These are phyloP conservation scores for Cymbidium sinense DNA, from an alignment of 106 monocot species.

Conservation along the genomic window DNA sequence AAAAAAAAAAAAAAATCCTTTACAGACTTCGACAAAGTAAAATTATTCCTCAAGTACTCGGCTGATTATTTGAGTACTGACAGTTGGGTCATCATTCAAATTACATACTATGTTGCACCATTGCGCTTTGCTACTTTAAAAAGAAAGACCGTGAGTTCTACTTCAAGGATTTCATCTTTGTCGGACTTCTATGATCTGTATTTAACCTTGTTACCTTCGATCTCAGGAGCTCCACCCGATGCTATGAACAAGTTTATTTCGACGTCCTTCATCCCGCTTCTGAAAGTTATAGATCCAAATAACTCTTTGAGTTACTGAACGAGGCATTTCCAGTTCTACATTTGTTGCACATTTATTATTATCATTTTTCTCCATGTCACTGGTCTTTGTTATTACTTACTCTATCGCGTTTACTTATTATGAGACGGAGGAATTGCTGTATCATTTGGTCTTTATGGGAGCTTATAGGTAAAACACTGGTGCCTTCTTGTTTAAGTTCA, in stretches of 20 bases:
- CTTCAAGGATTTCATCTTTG: neutral
- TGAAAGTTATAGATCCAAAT: slow-evolving; percentile 25
- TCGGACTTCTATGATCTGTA: neutral
- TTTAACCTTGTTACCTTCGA: neutral
- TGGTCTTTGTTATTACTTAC: neutral
- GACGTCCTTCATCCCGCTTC: slow-evolving; percentile 45
- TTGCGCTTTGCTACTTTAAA: slow-evolving; percentile 54
- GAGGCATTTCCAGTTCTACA: slow-evolving; percentile 23
- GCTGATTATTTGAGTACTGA: neutral
- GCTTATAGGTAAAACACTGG: slow-evolving; percentile 36
- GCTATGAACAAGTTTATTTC: slow-evolving; percentile 34
- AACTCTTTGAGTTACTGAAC: slow-evolving; percentile 39
- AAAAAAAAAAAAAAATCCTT: too few relatives aligned
- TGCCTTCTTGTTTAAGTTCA: slow-evolving; percentile 62
- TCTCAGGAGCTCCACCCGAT: slow-evolving; percentile 19
- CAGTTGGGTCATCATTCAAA: slow-evolving; percentile 18
- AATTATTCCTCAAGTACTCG: neutral
- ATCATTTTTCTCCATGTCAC: neutral
- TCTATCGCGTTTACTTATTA: neutral
- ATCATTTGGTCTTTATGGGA: slow-evolving; percentile 44
- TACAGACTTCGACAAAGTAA: slow-evolving; percentile 29
- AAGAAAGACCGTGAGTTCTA: slow-evolving; percentile 30
- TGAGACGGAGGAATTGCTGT: slow-evolving; percentile 42
- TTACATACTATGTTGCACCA: slow-evolving; percentile 23
- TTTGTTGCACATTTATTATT: too few relatives aligned